phyloP scores from a whole-genome alignment of 2,329 filamentous ascomycete genomes.

The Alternaria rosae region DNA sequence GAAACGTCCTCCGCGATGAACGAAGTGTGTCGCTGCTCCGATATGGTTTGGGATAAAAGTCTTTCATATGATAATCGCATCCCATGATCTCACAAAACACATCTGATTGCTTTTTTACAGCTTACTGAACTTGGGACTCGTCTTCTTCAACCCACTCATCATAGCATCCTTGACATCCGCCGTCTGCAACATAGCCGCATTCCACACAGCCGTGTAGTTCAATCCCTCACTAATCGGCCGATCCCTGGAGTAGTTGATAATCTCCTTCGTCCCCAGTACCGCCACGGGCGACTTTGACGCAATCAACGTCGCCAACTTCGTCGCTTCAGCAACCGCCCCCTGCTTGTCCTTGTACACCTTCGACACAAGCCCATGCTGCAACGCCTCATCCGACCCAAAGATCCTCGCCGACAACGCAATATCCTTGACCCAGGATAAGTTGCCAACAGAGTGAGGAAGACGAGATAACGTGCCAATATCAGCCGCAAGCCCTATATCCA shows the following conservation, averaged over 20 bases:
- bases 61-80: neutral
- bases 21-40: slow-evolving; percentile 67
- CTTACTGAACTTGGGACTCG: slow-evolving; percentile 83
- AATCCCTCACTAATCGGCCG: slow-evolving; percentile 78
- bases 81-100: neutral
- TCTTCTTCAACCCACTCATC: slow-evolving; percentile 78
- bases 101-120: slow-evolving; percentile 59
- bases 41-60: neutral
- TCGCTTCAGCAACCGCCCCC: slow-evolving; percentile 66
- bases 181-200: slow-evolving; percentile 81
- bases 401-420: slow-evolving; percentile 74
- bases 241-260: slow-evolving; percentile 83
- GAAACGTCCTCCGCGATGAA: neutral
- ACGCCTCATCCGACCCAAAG: slow-evolving; percentile 73
- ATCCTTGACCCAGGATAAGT: slow-evolving; percentile 79
- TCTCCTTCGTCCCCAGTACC: slow-evolving; percentile 85
- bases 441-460: slow-evolving; percentile 76
- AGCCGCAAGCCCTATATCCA: slow-evolving; percentile 81
- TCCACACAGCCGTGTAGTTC: slow-evolving; percentile 88
- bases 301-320: slow-evolving; percentile 70
- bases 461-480: slow-evolving; percentile 79
- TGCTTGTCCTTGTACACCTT: slow-evolving; percentile 68
- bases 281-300: slow-evolving; percentile 87
- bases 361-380: slow-evolving; percentile 73
- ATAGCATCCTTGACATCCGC: slow-evolving; percentile 78